Percentiles rank a stretch among this genome's conserved stretches.
Evolutionary conservation across 768 basidiomycete species (phyloP).

Genomic region (Botryobasidium botryosum): DNA sequence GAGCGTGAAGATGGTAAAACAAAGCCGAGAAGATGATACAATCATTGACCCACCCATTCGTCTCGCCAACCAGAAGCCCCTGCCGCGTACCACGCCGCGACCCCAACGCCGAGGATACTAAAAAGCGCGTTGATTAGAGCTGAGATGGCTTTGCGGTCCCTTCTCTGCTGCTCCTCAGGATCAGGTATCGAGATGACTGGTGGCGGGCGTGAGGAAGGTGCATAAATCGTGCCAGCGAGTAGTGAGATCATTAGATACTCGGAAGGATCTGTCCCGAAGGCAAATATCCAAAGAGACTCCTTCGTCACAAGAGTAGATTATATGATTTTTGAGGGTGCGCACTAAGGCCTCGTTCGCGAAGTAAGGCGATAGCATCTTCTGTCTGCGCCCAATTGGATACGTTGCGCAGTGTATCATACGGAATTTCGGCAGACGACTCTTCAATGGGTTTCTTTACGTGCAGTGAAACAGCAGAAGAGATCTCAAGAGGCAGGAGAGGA

Average conservation of each 20-base stretch:
- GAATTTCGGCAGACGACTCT: conserved; percentile 25
- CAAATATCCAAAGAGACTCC: not conserved
- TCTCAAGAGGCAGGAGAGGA: conserved; percentile 3
- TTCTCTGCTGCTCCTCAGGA: conserved; percentile 29
- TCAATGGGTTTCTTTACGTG: conserved; percentile 3
- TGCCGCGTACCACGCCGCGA: conserved; percentile 59
- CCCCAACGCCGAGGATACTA: conserved; percentile 47
- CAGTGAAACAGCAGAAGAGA: not conserved
- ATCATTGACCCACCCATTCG: conserved; percentile 50
- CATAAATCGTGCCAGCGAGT: conserved; percentile 62
- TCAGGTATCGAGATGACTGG: no score
- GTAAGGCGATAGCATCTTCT: conserved; percentile 24
- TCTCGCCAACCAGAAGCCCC: conserved; percentile 42
- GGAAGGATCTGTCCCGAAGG: conserved; percentile 21
- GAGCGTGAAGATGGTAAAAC: not conserved
- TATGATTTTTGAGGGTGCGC: not conserved
- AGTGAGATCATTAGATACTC: conserved; percentile 56
- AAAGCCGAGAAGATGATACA: not conserved
- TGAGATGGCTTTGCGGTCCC: conserved; percentile 50
- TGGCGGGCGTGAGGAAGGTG: conserved; percentile 42
- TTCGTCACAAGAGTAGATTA: not conserved
- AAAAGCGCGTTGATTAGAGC: conserved; percentile 54
- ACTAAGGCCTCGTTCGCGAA: conserved; percentile 29
- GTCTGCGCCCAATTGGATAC: conserved; percentile 58
- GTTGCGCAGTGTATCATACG: conserved; percentile 39